Evolutionary conservation across 2,329 filamentous ascomycete species (phyloP).

Genomic region (Chaetomium globosum): DNA sequence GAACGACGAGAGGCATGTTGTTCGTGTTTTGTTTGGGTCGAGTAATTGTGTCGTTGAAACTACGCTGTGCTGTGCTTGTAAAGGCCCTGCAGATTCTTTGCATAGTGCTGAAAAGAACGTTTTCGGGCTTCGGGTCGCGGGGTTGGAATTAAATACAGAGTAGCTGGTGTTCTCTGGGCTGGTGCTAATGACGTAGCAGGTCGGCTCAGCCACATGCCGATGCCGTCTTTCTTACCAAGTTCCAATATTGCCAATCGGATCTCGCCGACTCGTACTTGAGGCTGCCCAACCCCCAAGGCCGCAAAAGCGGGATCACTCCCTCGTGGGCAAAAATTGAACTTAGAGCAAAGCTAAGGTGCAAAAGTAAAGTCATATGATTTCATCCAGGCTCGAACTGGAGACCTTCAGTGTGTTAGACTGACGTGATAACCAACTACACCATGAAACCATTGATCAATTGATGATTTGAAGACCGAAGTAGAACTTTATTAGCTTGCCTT

Average conservation of each 20-base stretch:
- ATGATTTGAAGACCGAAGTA: neutral
- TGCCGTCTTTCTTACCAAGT: too few species aligned
- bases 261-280: too few species aligned
- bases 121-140: neutral
- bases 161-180: neutral
- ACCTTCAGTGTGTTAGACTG: conserved; percentile 50
- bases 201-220: too few species aligned
- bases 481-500: neutral
- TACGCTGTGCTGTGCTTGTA: neutral
- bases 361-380: conserved; percentile 10
- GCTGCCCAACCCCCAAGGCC: too few species aligned
- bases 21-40: conserved; percentile 5
- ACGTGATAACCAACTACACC: conserved; percentile 53
- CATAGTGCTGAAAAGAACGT: neutral
- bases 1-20: conserved; percentile 68
- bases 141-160: neutral
- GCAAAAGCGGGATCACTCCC: too few species aligned
- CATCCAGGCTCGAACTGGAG: conserved; percentile 39
- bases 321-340: too few species aligned
- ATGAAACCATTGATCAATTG: conserved; percentile 22
- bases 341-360: neutral
- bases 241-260: too few species aligned
- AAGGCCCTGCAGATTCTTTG: neutral
- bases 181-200: conserved; percentile 6
- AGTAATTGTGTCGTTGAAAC: neutral